phyloP scores from a whole-genome alignment of 2,329 filamentous ascomycete species.

The Madurella fahalii region DNA sequence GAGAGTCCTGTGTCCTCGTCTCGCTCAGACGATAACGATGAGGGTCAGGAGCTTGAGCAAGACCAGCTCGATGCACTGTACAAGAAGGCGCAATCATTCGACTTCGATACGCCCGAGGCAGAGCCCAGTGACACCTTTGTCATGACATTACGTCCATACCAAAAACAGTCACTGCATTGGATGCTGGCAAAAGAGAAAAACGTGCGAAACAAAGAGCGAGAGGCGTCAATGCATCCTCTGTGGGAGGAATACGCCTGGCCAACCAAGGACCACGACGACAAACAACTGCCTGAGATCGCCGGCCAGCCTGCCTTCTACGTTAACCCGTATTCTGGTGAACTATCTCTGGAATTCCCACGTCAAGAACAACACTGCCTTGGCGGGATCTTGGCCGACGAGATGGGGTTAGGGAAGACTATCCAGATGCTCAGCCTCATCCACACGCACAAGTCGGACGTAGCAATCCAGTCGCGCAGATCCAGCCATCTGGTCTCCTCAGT shows the following conservation, averaged over 20 bases:
- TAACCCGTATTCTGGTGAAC: constrained; percentile 92
- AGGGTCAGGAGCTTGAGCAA: constrained; percentile 87
- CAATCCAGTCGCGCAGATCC: constrained; percentile 36
- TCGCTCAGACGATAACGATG: constrained; percentile 65
- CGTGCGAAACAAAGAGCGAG: constrained; percentile 59
- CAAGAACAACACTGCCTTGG: constrained; percentile 95
- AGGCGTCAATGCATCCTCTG: constrained; percentile 87
- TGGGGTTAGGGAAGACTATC: constrained; percentile 97
- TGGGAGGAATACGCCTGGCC: constrained; percentile 98
- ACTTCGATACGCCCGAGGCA: constrained; percentile 84
- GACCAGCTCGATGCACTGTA: constrained; percentile 93
- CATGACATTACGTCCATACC: constrained; percentile 83
- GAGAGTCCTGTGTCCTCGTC: constrained; percentile 46
- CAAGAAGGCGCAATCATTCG: constrained; percentile 93
- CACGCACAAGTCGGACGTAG: constrained; percentile 63
- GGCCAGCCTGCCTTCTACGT: constrained; percentile 79
- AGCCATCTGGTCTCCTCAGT: constrained; percentile 40
- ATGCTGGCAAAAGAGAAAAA: constrained; percentile 93
- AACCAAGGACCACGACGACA: constrained; percentile 78
- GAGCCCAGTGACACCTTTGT: constrained; percentile 78
- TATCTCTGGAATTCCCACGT: constrained; percentile 84
- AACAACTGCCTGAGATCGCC: constrained; percentile 61
- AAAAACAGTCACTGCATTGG: constrained; percentile 94
- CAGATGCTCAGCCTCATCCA: constrained; percentile 96
- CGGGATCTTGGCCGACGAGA: constrained; percentile 91